Evolutionary conservation across 768 basidiomycete species (phyloP), one percentile per base, ranked within the genome.

Genomic region (Vararia minispora): DNA sequence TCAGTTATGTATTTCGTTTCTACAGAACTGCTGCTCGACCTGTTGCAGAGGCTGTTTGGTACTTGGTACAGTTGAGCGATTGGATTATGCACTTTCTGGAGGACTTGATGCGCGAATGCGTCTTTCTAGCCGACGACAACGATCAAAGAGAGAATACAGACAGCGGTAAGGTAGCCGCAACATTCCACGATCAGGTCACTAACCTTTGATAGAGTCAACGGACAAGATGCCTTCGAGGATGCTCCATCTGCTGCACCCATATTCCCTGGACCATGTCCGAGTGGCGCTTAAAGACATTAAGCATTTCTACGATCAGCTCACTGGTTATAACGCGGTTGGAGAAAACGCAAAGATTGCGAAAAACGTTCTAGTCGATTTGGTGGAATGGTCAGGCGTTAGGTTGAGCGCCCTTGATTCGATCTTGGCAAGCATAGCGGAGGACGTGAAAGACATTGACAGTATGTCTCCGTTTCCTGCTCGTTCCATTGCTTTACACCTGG

Each of bases 51-150:
- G 72, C 78, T 25, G 67, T 75, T 20, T 87, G 85, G 85, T 76
- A 80, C 45, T 64, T 87, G 11, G 70, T 76, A 32, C 71, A 68
- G 7, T 50, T 85, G 32, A 72, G 69, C 1, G 60, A 58, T 6
- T 88, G 81, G 82, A 53, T 72, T 30, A 59, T 84, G 20, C 57
- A 58, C 24, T 76, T 84, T 46, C 44, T 76, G 14, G 79, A 82
- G 52, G 69, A 59, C 36, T 53, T 88, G 4, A 53, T 85, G 56
- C 79, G 72, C 38, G 68, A 66, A 41, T 70, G 66, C 25, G 52
- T 71, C 2, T 56, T 59, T 33, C 52, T 59, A 2, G 56, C 51
- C 3, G 62, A 62, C 28, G 37, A 37, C 7, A 35, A 35, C 9
- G 49, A 37, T 7, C 26, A 39, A 30, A 7, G 37, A 39, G 27